phyloP scores from a whole-genome alignment of 345 rosid genomes.

The Turritis glabra region DNA sequence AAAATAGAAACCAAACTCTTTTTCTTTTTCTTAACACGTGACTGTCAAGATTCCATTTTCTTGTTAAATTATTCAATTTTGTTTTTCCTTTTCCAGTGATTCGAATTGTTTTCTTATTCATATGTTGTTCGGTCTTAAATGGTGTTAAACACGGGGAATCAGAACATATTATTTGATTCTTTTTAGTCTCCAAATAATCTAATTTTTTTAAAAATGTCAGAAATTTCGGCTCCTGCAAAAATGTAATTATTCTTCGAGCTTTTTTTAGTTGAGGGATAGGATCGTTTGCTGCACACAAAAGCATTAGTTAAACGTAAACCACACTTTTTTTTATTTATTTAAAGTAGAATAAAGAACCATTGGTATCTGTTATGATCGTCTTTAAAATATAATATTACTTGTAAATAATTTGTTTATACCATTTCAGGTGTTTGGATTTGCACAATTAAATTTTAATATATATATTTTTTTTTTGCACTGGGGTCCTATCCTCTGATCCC shows the following conservation, averaged over 20 bases:
- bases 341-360: constrained; percentile 20
- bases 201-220: constrained; percentile 6
- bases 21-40: constrained; percentile 39
- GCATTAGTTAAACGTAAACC: too few relatives aligned
- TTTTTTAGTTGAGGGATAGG: constrained; percentile 13
- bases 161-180: constrained; percentile 8
- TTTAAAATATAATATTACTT: not conserved
- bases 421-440: constrained; percentile 32
- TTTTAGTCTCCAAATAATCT: not conserved
- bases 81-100: not conserved
- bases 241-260: constrained; percentile 11
- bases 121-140: not conserved
- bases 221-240: constrained; percentile 21
- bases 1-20: constrained; percentile 31
- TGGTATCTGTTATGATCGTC: not conserved
- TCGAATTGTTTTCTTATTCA: not conserved
- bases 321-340: too few relatives aligned
- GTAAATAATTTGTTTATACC: not conserved
- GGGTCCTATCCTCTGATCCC: constrained; percentile 38
- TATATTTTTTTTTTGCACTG: not conserved
- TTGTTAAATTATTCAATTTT: constrained; percentile 28
- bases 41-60: constrained; percentile 38
- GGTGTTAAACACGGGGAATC: constrained; percentile 31
- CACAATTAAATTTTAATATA: not conserved
- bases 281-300: constrained; percentile 1